Percentiles rank a stretch among this genome's conserved stretches.
phyloP scores from a whole-genome alignment of 2,329 filamentous ascomycete species.

The Botryosphaeria dothidea region DNA sequence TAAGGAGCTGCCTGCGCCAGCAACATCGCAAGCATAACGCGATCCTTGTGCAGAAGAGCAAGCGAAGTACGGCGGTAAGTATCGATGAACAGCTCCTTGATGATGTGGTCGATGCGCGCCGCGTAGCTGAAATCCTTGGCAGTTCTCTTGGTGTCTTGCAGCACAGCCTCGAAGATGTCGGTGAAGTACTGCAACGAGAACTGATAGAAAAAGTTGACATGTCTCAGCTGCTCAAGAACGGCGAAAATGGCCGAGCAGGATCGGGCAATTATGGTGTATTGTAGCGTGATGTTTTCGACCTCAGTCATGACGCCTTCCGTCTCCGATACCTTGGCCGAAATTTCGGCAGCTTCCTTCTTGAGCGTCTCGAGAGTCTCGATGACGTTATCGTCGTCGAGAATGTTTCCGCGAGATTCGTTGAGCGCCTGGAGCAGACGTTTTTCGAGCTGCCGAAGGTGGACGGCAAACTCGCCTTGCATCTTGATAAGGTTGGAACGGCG shows the following conservation, averaged over 20 bases:
- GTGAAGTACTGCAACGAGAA: slow-evolving; percentile 98
- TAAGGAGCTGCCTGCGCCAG: slow-evolving; percentile 95
- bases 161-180: slow-evolving; percentile 92
- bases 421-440: slow-evolving; percentile 91
- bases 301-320: slow-evolving; percentile 98
- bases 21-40: slow-evolving; percentile 90
- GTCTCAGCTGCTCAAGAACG: slow-evolving; percentile 93
- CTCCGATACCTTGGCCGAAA: slow-evolving; percentile 92
- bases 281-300: slow-evolving; percentile 90
- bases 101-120: slow-evolving; percentile 81
- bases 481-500: slow-evolving; percentile 96
- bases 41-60: slow-evolving; percentile 88
- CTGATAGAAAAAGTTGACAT: slow-evolving; percentile 99
- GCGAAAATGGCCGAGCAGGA: slow-evolving; percentile 98
- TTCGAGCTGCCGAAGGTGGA: slow-evolving; percentile 94
- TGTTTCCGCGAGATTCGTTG: slow-evolving; percentile 96
- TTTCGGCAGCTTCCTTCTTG: slow-evolving; percentile 96
- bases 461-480: slow-evolving; percentile 97
- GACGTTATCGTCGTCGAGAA: slow-evolving; percentile 96
- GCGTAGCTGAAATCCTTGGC: slow-evolving; percentile 72
- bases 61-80: slow-evolving; percentile 93
- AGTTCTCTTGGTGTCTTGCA: slow-evolving; percentile 76
- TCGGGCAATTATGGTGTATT: slow-evolving; percentile 90
- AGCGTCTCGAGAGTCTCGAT: slow-evolving; percentile 97
- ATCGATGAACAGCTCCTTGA: slow-evolving; percentile 87